Base-by-base conservation (phyloP, 2,329 filamentous ascomycete species). In the Penicillium italicum region DNA sequence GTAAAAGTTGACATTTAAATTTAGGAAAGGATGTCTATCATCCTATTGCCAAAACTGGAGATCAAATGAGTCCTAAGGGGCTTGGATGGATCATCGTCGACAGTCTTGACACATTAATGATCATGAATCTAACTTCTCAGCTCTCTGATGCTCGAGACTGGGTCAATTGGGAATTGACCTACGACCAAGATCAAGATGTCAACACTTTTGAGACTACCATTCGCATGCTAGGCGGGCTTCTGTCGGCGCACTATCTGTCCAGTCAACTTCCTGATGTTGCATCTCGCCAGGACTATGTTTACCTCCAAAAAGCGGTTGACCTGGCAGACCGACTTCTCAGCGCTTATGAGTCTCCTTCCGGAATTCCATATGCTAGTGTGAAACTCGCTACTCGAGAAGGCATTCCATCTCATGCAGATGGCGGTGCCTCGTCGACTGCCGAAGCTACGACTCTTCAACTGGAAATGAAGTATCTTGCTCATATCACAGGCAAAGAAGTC, bases 401-500 rank as follows among this genome's bases (percentile, higher is more conserved):
- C 6, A 36, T 36, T 36, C 34, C 16, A 10, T 36, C 34, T 36
- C 34, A 36, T 36, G 34, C 34, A 36, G 34, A 36, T 36, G 34
- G 34, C 3, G 34, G 34, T 36, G 34, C 34, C 34, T 36, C 34
- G 34, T 36, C 34, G 16, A 36, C 34, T 18, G 92, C 93, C 7
- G 93, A 97, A 77, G 88, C 91, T 0, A 90, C 91, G 3, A 94
- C 88, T 16, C 73, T 97, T 43, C 93, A 97, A 76, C 82, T 97
- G 8, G 93, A 97, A 72, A 89, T 97, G 80, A 97, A 97, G 73
- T 97, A 97, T 69, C 82, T 97, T 8, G 87, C 92, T 43, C 94
- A 94, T 74, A 79, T 97, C 51, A 97, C 91, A 0, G 92, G 92
- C 34, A 92, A 97, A 73, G 84, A 86, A 54, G 80, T 88, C 55